Evolutionary conservation across 352 stramenopile species (phyloP), one percentile per base, ranked within the genome.

Genomic region (Pythium apleroticum): DNA sequence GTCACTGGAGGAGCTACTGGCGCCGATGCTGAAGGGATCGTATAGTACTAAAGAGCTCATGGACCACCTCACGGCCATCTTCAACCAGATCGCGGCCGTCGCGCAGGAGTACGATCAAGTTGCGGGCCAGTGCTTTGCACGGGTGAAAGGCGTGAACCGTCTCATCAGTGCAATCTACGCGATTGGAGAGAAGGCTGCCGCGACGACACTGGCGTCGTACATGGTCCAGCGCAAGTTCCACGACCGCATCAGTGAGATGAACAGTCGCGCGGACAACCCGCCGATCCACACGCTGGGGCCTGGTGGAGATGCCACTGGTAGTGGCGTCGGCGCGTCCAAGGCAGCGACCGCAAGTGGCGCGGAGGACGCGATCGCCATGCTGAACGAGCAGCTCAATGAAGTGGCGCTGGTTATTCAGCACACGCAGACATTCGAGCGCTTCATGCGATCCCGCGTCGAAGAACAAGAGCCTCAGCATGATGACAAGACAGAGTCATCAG

Each of bases 371-470:
- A 87, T 93, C 45, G 78, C 83, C 0, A 66, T 72, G n/a, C 76
- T 93, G 66, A 92, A 95, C 63, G 84, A 92, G 49, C 85, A 93
- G 63, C 72, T 96, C 28, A 93, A 96, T 69, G 88, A 96, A 69
- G 79, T 96, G 55, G 88, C 84, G 20, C 59, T 96, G 17, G 75
- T 96, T 33, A 90, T 96, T 55, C 88, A 96, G 48, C 86, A 96
- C 67, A 95, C 88, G 17, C 88, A 96, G 73, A 96, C 88, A 14
- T 96, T 90, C 65, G 88, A 96, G 65, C 86, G 88, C 10, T 96
- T 95, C 64, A 92, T 96, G 77, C 82, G 84, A 14, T 92, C 83
- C 7, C 78, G 86, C 15, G 75, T 90, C 27, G 64, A 53, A 27
- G 43, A 50, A 15, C 17, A 50, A 50, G 22, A 52, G n/a, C 7